These are phyloP conservation scores for Silene latifolia DNA, from an alignment of 148 eudicot species.

Conservation along the genomic window DNA sequence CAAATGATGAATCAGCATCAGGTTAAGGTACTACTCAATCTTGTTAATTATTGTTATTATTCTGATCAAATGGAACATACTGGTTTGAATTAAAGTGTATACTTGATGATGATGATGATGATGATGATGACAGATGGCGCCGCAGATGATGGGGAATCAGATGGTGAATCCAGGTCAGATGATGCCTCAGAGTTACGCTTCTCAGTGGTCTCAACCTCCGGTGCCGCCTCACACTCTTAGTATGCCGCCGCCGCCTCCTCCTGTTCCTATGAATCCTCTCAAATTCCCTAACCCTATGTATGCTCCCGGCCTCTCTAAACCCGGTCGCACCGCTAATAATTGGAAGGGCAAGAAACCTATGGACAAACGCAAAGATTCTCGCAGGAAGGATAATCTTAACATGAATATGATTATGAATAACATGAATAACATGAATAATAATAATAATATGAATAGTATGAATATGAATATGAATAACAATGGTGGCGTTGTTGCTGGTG, in stretches of 20 bases:
- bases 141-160: neutral
- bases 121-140: too few relatives aligned
- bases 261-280: constrained; percentile 29
- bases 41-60: too few relatives aligned
- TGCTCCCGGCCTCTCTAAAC: constrained; percentile 23
- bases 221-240: neutral
- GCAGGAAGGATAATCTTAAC: constrained; percentile 11
- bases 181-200: constrained; percentile 33
- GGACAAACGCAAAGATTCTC: constrained; percentile 44
- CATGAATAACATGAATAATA: neutral
- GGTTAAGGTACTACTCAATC: neutral
- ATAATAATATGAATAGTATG: neutral
- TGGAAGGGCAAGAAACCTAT: constrained; percentile 76
- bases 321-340: constrained; percentile 31
- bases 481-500: neutral
- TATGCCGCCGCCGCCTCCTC: neutral
- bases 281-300: constrained; percentile 46
- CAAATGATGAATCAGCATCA: constrained; percentile 5
- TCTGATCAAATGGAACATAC: neutral
- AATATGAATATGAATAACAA: constrained; percentile 1
- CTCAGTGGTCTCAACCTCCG: constrained; percentile 51
- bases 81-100: neutral
- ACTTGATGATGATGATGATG: neutral
- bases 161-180: neutral
- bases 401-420: neutral